phyloP scores from a whole-genome alignment of 2,329 filamentous ascomycete genomes.

The Polychaeton citri region DNA sequence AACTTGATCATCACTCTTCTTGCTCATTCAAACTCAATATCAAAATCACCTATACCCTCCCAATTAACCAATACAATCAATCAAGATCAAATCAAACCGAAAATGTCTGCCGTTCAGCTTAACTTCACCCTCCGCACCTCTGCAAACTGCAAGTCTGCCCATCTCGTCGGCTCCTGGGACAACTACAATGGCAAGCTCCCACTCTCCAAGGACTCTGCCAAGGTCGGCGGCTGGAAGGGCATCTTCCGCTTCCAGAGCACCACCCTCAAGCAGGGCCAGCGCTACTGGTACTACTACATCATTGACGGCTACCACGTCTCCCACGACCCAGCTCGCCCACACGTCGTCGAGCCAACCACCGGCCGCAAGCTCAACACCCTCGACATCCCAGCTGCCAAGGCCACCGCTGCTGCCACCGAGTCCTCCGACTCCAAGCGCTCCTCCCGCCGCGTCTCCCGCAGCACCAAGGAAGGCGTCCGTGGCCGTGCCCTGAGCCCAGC shows the following conservation, averaged over 20 bases:
- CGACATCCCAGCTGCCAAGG: conserved; percentile 57
- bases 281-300: conserved; percentile 99
- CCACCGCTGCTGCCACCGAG: conserved; percentile 29
- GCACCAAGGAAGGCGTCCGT: conserved; percentile 61
- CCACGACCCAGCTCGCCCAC: conserved; percentile 83
- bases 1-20: conserved; percentile 3
- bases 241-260: conserved; percentile 89
- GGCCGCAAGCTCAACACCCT: conserved; percentile 96
- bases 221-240: conserved; percentile 86
- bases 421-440: conserved; percentile 23
- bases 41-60: conserved; percentile 21
- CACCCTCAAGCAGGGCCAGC: conserved; percentile 73
- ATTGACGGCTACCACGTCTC: conserved; percentile 97
- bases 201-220: conserved; percentile 71
- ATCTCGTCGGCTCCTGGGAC: conserved; percentile 96
- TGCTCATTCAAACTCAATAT: conserved; percentile 11
- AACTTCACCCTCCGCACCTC: conserved; percentile 95
- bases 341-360: conserved; percentile 88
- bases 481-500: conserved; percentile 78
- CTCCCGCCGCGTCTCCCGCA: conserved; percentile 29
- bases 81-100: conserved; percentile 11
- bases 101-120: conserved; percentile 81
- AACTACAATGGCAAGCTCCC: conserved; percentile 90
- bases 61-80: conserved; percentile 14
- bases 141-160: conserved; percentile 91